Evolutionary conservation across 306 rosid genomes (phyloP).

Genomic region (Acacia acuminata): DNA sequence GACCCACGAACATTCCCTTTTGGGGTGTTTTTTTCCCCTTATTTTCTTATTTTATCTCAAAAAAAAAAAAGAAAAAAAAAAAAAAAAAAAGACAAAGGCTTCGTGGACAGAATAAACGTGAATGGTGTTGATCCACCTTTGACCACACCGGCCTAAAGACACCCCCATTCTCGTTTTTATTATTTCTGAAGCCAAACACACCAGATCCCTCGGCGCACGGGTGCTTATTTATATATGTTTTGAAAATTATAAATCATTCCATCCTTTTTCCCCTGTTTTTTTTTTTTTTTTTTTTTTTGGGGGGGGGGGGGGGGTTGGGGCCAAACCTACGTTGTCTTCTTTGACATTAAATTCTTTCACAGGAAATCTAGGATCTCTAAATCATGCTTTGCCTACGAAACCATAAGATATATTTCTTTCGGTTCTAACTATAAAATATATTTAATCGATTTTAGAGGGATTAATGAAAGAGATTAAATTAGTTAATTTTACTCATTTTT

Average conservation of each 20-base stretch:
- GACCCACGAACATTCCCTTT: conserved; percentile 37
- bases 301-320: too few relatives aligned
- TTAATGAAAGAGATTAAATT: too few relatives aligned
- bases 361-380: conserved; percentile 24
- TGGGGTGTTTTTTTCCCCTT: neutral
- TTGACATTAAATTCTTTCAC: neutral
- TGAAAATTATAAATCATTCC: neutral
- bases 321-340: neutral
- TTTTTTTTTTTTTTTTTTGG: too few relatives aligned
- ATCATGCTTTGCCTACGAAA: conserved; percentile 18
- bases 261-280: neutral
- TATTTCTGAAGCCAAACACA: conserved; percentile 18
- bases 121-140: neutral
- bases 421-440: too few relatives aligned
- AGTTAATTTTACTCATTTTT: too few relatives aligned
- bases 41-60: too few relatives aligned
- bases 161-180: conserved; percentile 4
- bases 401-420: neutral
- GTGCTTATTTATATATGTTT: conserved; percentile 22
- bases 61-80: too few relatives aligned
- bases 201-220: conserved; percentile 39
- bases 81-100: neutral
- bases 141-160: neutral
- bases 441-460: too few relatives aligned
- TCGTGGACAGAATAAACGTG: neutral